Percentiles rank a stretch among this genome's conserved stretches.
Conservation (phyloP, 2,329 filamentous ascomycete genomes). For the Colletotrichum siamense region DNA sequence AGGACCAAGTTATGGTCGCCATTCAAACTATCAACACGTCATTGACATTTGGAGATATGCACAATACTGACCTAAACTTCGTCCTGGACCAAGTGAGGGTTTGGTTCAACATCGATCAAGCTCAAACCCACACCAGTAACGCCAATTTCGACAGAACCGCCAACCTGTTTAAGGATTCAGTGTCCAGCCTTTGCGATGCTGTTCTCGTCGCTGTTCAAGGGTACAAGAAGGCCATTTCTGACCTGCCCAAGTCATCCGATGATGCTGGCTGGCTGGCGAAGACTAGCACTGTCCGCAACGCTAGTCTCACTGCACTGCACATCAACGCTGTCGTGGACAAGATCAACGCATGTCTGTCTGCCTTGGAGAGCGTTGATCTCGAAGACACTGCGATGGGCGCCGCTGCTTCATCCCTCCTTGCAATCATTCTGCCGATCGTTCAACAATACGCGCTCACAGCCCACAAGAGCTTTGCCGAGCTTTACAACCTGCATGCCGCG, state of each 20-base stretch:
- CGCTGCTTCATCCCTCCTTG: constrained; percentile 62
- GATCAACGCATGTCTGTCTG: constrained; percentile 17
- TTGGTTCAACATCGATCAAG: constrained; percentile 50
- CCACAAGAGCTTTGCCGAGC: constrained; percentile 60
- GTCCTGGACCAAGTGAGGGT: constrained; percentile 68
- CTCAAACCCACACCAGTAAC: not conserved
- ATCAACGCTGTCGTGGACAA: constrained; percentile 9
- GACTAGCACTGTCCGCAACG: constrained; percentile 4
- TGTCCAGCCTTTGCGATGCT: constrained; percentile 73
- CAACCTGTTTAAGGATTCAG: constrained; percentile 57
- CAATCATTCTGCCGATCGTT: constrained; percentile 72
- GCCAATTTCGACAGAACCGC: constrained; percentile 19
- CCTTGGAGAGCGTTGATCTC: constrained; percentile 42
- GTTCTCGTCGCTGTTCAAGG: constrained; percentile 83
- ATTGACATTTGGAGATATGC: not conserved
- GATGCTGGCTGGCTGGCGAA: constrained; percentile 62
- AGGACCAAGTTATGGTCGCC: not conserved
- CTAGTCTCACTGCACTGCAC: constrained; percentile 15
- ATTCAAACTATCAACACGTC: not conserved
- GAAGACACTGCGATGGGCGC: constrained; percentile 43
- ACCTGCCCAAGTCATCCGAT: constrained; percentile 58
- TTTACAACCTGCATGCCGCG: constrained; percentile 70
- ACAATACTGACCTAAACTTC: constrained; percentile 64
- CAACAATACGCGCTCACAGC: constrained; percentile 73
- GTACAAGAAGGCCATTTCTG: constrained; percentile 60